phyloP scores from a whole-genome alignment of 2,329 filamentous ascomycete genomes.

The Arachnomyces sp. region DNA sequence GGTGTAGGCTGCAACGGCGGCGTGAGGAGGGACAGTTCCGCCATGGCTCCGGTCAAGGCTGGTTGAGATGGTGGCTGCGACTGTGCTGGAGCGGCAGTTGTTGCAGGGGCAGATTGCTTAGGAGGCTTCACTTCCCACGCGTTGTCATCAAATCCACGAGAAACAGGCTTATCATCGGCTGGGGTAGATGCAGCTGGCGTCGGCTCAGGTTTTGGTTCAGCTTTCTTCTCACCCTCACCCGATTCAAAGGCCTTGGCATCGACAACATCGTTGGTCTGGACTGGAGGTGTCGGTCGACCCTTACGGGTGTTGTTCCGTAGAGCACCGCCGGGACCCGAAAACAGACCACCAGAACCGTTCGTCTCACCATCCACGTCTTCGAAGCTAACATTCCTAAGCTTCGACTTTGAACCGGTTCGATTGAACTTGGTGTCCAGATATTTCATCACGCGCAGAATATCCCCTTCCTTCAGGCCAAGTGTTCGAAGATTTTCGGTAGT shows the following conservation, averaged over 20 bases:
- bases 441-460: constrained; percentile 93
- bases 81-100: constrained; percentile 24
- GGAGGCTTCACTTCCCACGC: constrained; percentile 93
- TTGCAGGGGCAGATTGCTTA: constrained; percentile 39
- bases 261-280: constrained; percentile 76
- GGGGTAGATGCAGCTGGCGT: constrained; percentile 44
- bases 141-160: constrained; percentile 81
- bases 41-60: constrained; percentile 60
- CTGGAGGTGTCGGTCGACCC: constrained; percentile 75
- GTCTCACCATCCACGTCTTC: constrained; percentile 52
- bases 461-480: constrained; percentile 87
- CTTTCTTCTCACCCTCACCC: constrained; percentile 43
- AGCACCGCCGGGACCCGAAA: constrained; percentile 84
- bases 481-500: constrained; percentile 74
- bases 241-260: constrained; percentile 77
- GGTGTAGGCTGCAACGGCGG: constrained; percentile 49
- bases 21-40: constrained; percentile 57
- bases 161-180: constrained; percentile 39
- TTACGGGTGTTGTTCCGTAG: constrained; percentile 93
- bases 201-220: constrained; percentile 36
- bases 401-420: constrained; percentile 50
- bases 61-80: constrained; percentile 35
- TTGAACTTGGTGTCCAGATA: constrained; percentile 71
- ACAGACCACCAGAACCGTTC: constrained; percentile 59
- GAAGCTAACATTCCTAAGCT: constrained; percentile 47